phyloP scores from a whole-genome alignment of 148 eudicot species.

The Persicaria maculosa region DNA sequence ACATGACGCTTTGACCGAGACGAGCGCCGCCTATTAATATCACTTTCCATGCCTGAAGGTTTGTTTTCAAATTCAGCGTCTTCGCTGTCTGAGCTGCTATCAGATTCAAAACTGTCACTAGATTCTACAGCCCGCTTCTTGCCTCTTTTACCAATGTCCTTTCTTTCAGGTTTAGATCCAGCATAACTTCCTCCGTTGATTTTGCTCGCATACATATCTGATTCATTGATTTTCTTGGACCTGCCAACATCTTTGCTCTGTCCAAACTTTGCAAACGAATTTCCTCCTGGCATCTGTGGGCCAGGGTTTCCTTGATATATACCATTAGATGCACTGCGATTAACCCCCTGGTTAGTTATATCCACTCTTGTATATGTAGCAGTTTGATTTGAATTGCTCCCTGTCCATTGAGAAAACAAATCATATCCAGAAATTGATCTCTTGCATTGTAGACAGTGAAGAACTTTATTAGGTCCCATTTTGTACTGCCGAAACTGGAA shows the following conservation, averaged over 20 bases:
- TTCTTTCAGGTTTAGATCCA: slow-evolving; percentile 20
- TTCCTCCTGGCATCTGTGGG: slow-evolving; percentile 4
- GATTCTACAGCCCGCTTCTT: slow-evolving; percentile 37
- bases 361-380: slow-evolving; percentile 21
- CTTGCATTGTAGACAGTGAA: slow-evolving; percentile 40
- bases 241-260: slow-evolving; percentile 16
- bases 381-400: slow-evolving; percentile 22
- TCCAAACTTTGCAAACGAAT: slow-evolving; percentile 17
- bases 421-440: slow-evolving; percentile 35
- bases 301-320: slow-evolving; percentile 10
- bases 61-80: slow-evolving; percentile 16
- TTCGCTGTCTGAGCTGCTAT: slow-evolving; percentile 36
- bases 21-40: slow-evolving; percentile 27
- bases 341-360: slow-evolving; percentile 15
- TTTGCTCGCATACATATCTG: slow-evolving; percentile 11
- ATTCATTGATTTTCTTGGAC: slow-evolving; percentile 13
- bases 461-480: slow-evolving; percentile 24
- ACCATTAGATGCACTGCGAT: slow-evolving; percentile 7
- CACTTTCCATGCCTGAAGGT: slow-evolving; percentile 18
- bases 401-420: slow-evolving; percentile 21
- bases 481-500: slow-evolving; percentile 39
- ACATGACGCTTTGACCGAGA: slow-evolving; percentile 31
- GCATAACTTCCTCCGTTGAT: slow-evolving; percentile 8
- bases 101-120: slow-evolving; percentile 45
- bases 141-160: slow-evolving; percentile 27